A percentile compares a stretch with the other conserved stretches of the same genome.
Evolutionary conservation across 2,329 filamentous ascomycete genomes (phyloP).

Genomic region (Chaetomiaceae sp.): DNA sequence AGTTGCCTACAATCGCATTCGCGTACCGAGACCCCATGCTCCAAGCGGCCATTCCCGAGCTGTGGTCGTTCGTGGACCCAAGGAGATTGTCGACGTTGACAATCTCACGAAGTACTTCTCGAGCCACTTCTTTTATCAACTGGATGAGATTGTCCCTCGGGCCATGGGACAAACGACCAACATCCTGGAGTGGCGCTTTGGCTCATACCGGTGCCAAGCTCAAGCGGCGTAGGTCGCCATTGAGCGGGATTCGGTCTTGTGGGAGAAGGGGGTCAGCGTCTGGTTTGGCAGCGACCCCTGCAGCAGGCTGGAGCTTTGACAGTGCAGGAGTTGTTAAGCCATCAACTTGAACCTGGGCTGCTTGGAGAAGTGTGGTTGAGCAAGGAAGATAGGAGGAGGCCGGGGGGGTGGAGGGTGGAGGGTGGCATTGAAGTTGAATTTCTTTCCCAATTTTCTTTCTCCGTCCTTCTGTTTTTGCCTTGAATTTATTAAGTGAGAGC

Average conservation of each 20-base stretch:
- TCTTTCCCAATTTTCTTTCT: no score
- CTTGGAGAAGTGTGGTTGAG: no score
- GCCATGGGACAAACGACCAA: background rate
- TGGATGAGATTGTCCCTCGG: background rate
- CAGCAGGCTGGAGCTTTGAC: no score
- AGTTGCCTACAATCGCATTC: no score
- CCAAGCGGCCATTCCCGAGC: background rate
- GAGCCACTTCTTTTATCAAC: background rate
- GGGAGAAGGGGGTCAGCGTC: background rate
- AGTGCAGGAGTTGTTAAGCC: no score
- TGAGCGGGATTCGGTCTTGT: background rate
- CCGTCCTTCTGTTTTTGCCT: no score
- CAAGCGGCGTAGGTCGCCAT: background rate
- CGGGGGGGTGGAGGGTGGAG: no score
- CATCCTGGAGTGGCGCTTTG: background rate
- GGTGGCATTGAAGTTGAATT: no score
- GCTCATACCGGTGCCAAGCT: constrained; percentile 6
- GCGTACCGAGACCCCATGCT: no score
- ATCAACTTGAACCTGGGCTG: no score
- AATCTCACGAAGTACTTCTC: background rate
- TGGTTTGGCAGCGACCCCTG: background rate
- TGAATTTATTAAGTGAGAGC: no score
- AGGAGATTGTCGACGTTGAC: background rate
- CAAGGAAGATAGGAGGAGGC: no score
- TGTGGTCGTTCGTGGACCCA: background rate